Conservation (phyloP, 202 grass and related monocot genomes). For the Zizania palustris region DNA sequence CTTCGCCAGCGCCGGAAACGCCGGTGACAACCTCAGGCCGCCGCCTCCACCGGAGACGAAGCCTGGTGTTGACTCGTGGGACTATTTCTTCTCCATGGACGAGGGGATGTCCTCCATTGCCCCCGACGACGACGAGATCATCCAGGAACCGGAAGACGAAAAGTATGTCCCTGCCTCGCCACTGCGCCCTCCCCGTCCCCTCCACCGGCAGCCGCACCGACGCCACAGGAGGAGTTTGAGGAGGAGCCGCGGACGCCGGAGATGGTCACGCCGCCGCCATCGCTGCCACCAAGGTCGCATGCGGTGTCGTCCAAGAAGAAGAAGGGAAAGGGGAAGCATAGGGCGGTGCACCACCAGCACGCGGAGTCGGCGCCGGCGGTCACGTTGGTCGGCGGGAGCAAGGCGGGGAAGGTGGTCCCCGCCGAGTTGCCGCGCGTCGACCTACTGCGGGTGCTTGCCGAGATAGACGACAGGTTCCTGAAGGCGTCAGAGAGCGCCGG, state of each 20-base stretch:
- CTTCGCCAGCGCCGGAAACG: slow-evolving; percentile 30
- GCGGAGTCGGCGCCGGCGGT: slow-evolving; percentile 58
- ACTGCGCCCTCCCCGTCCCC: slow-evolving; percentile 46
- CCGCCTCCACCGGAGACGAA: slow-evolving; percentile 45
- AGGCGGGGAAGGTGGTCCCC: slow-evolving; percentile 50
- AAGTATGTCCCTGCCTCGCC: slow-evolving; percentile 51
- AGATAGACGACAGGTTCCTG: slow-evolving; percentile 87
- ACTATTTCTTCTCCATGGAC: slow-evolving; percentile 85
- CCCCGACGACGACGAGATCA: slow-evolving; percentile 61
- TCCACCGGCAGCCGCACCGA: background rate
- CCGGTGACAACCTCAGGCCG: slow-evolving; percentile 43
- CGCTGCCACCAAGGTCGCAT: slow-evolving; percentile 50
- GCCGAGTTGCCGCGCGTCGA: slow-evolving; percentile 51
- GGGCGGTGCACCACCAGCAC: slow-evolving; percentile 68
- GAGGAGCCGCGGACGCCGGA: slow-evolving; percentile 70
- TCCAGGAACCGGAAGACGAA: slow-evolving; percentile 48
- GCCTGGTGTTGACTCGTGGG: slow-evolving; percentile 64
- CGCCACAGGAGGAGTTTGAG: slow-evolving; percentile 30
- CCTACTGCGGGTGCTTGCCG: slow-evolving; percentile 63
- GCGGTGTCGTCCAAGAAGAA: slow-evolving; percentile 49
- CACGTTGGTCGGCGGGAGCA: slow-evolving; percentile 49
- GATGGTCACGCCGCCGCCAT: slow-evolving; percentile 42
- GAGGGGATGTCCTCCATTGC: slow-evolving; percentile 62
- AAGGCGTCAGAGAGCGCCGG: slow-evolving; percentile 77
- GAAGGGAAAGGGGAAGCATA: slow-evolving; percentile 56